A percentile compares a stretch with the other conserved stretches of the same genome.
Evolutionary conservation across 139 green algal genomes (phyloP).

Genomic region (Ulvella scutata): DNA sequence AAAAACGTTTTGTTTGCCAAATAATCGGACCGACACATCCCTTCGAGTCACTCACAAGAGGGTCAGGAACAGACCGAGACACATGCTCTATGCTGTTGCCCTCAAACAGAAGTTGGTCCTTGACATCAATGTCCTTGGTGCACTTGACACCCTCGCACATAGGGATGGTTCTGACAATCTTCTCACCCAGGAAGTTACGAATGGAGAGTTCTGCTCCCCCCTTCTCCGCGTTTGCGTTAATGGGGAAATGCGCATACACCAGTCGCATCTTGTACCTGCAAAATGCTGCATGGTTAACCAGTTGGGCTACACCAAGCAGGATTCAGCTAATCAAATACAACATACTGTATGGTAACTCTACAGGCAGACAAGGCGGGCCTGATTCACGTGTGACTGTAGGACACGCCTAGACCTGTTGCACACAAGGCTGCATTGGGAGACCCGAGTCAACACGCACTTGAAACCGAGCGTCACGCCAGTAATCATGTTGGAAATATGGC

Average conservation of each 20-base stretch:
- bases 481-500: constrained; percentile 84
- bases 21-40: no score
- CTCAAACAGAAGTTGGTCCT: constrained; percentile 90
- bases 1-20: no score
- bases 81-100: constrained; percentile 97
- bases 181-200: constrained; percentile 99
- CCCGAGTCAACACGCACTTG: constrained; percentile 11
- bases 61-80: constrained; percentile 19
- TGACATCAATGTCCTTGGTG: constrained; percentile 61
- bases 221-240: constrained; percentile 94
- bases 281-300: no score
- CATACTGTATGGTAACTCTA: no score
- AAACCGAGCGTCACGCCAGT: constrained; percentile 73
- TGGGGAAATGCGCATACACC: constrained; percentile 99
- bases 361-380: no score
- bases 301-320: no score
- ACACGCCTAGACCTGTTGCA: no score
- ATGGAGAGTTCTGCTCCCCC: constrained; percentile 33
- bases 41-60: no score
- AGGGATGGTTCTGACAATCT: constrained; percentile 80
- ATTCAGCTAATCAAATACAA: no score
- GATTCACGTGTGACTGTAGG: no score
- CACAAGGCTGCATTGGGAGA: background rate
- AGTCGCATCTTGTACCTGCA: constrained; percentile 93
- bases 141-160: constrained; percentile 85